Evolutionary conservation across 1,284 basidiomycete genomes (phyloP).

Genomic region (Papiliotrema flavescens): DNA sequence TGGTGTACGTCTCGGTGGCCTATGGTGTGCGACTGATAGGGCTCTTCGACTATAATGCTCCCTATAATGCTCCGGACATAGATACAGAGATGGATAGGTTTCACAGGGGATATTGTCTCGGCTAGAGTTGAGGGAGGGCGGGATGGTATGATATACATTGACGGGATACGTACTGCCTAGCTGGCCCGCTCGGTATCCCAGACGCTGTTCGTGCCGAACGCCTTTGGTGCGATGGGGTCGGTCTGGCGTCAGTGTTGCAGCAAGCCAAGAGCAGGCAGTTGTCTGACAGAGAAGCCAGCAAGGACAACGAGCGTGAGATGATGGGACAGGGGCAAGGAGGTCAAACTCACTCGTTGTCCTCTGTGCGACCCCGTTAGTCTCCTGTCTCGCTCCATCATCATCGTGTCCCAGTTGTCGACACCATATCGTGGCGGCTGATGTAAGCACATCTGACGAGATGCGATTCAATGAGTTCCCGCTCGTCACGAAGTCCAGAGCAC

Average conservation of each 20-base stretch:
- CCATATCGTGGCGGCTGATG: slow-evolving; percentile 74
- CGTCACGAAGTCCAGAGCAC: too few species aligned
- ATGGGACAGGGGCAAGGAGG: neutral
- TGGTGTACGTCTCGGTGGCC: too few species aligned
- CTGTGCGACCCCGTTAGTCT: slow-evolving; percentile 81
- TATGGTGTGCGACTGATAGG: too few species aligned
- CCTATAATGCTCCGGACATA: too few species aligned
- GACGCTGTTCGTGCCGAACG: slow-evolving; percentile 70
- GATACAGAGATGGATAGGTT: too few species aligned
- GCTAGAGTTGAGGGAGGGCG: too few species aligned
- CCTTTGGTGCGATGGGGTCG: slow-evolving; percentile 65
- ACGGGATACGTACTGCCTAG: neutral
- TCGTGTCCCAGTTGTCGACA: slow-evolving; percentile 82
- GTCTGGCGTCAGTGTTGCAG: slow-evolving; percentile 53
- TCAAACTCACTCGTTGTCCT: slow-evolving; percentile 69
- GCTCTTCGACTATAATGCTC: too few species aligned
- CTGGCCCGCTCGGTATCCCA: slow-evolving; percentile 67
- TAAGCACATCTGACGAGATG: too few species aligned
- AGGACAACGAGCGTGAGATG: neutral
- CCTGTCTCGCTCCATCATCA: slow-evolving; percentile 90
- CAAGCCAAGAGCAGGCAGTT: too few species aligned
- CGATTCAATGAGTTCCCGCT: too few species aligned
- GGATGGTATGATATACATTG: slow-evolving; percentile 2
- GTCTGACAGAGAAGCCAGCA: neutral
- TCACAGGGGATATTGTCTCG: too few species aligned